These are phyloP conservation scores for Nicotiana otophora DNA, from an alignment of 257 asterid genomes.

Conservation along the genomic window DNA sequence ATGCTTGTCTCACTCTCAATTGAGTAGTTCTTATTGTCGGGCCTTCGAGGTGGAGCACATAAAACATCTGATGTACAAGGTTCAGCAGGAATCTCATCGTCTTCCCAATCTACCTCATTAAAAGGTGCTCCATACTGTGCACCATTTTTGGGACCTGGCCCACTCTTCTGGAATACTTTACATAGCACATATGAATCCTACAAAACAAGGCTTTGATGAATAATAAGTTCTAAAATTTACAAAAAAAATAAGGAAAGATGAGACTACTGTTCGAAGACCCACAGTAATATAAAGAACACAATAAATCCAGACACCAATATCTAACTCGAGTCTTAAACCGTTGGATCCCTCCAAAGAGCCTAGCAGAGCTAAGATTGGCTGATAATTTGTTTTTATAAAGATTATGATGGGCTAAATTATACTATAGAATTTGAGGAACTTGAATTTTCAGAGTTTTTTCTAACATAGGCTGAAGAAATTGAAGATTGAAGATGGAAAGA, in stretches of 20 bases:
- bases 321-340: background rate
- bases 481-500: background rate
- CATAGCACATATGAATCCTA: slow-evolving; percentile 75
- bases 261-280: background rate
- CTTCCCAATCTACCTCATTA: slow-evolving; percentile 76
- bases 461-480: background rate
- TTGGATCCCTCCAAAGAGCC: background rate
- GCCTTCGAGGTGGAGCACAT: background rate
- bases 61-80: slow-evolving; percentile 21
- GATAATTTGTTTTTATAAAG: no score
- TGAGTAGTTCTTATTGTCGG: slow-evolving; percentile 21
- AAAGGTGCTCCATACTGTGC: slow-evolving; percentile 96
- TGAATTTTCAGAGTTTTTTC: background rate
- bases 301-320: background rate
- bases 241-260: background rate
- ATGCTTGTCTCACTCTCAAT: background rate
- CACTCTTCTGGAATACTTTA: slow-evolving; percentile 73
- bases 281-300: background rate
- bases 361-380: background rate
- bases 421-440: background rate
- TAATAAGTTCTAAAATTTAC: background rate
- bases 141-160: slow-evolving; percentile 80
- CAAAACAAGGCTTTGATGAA: slow-evolving; percentile 10
- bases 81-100: slow-evolving; percentile 27
- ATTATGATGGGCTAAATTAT: no score